Percentiles rank a stretch among this genome's conserved stretches.
phyloP scores from a whole-genome alignment of 164 flowering plant species.

The Vitis amurensis region DNA sequence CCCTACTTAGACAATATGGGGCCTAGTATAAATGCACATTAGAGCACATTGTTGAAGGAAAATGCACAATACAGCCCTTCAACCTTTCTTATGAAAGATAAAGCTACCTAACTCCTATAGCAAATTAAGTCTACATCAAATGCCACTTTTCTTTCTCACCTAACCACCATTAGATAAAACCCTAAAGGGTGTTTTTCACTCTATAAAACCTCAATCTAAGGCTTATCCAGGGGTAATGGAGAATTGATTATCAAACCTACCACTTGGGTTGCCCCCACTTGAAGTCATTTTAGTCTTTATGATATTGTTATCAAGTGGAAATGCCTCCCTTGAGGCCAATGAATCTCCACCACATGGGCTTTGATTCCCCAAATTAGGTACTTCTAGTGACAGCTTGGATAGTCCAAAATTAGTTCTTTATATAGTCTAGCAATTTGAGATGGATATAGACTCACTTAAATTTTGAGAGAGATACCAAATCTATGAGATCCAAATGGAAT shows the following conservation, averaged over 20 bases:
- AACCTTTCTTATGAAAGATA: too few species aligned
- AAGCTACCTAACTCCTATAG: too few species aligned
- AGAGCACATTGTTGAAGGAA: too few species aligned
- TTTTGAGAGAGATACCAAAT: background rate
- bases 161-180: too few species aligned
- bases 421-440: background rate
- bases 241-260: background rate
- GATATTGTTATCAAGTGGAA: background rate
- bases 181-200: too few species aligned
- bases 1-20: too few species aligned
- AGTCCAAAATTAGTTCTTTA: background rate
- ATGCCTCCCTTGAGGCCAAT: background rate
- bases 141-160: too few species aligned
- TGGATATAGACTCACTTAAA: background rate
- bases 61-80: too few species aligned
- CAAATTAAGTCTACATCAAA: too few species aligned
- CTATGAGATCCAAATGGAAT: background rate
- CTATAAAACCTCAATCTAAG: too few species aligned
- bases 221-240: background rate
- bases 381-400: background rate
- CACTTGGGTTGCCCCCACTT: background rate
- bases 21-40: too few species aligned
- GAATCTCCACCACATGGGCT: background rate
- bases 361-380: background rate
- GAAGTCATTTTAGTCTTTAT: background rate